Conservation (phyloP, 345 rosid genomes). For the Erucastrum elatum region DNA sequence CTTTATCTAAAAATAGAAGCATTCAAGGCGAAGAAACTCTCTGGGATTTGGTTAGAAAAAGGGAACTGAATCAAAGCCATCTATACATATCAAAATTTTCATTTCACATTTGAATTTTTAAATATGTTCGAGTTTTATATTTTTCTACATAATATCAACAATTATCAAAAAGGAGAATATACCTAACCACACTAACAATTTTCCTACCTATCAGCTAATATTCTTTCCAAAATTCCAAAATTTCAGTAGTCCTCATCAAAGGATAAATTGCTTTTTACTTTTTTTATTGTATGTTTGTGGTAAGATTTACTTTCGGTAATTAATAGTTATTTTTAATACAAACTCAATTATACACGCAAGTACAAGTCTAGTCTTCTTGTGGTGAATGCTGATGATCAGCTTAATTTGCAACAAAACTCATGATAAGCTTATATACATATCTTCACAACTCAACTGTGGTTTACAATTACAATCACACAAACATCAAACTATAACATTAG, state of each 20-base stretch:
- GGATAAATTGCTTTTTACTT: background rate
- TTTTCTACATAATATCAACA: background rate
- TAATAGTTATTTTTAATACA: background rate
- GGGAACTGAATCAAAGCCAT: background rate
- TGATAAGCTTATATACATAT: conserved; percentile 4
- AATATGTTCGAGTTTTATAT: background rate
- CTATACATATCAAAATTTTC: background rate
- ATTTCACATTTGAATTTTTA: background rate
- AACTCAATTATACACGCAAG: background rate
- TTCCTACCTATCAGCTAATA: background rate
- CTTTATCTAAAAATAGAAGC: too few species aligned
- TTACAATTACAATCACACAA: conserved; percentile 4
- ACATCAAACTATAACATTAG: conserved; percentile 13
- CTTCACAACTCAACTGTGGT: background rate
- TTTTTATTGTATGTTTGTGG: background rate
- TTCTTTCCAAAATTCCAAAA: background rate
- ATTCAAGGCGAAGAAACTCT: too few species aligned
- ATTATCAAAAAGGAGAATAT: background rate
- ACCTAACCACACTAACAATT: background rate
- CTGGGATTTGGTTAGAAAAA: too few species aligned
- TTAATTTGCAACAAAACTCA: conserved; percentile 12
- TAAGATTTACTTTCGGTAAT: background rate
- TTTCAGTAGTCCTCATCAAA: background rate
- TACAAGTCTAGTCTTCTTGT: background rate
- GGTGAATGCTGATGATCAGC: background rate